Evolutionary conservation across 192 early-diverging fungal species (phyloP).

Genomic region (Rhizophlyctis rosea): DNA sequence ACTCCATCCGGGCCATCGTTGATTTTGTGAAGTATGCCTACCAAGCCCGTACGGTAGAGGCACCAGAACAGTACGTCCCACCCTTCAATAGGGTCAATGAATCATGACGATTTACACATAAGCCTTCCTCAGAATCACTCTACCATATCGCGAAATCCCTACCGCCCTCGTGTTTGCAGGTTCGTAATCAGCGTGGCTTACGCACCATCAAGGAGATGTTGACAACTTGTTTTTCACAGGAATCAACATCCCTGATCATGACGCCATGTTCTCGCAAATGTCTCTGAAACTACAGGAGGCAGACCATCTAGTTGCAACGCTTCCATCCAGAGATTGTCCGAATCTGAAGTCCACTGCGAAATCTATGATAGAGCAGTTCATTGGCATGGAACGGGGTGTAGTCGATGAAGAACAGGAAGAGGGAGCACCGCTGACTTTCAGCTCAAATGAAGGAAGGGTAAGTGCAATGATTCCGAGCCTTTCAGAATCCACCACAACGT

Average conservation of each 20-base stretch:
- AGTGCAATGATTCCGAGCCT: conserved; percentile 24
- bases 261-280: conserved; percentile 65
- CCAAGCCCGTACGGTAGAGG: conserved; percentile 24
- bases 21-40: conserved; percentile 62
- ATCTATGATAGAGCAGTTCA: conserved; percentile 68
- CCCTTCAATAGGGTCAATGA: neutral
- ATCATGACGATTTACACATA: neutral
- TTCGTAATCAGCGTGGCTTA: conserved; percentile 1
- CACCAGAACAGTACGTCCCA: too few species aligned
- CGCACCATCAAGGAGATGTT: neutral
- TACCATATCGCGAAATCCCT: conserved; percentile 65
- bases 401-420: conserved; percentile 24
- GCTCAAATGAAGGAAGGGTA: neutral
- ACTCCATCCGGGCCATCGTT: conserved; percentile 52
- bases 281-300: conserved; percentile 35
- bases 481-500: conserved; percentile 19
- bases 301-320: conserved; percentile 53
- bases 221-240: conserved; percentile 24
- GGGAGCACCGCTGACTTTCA: too few species aligned
- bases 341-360: conserved; percentile 60
- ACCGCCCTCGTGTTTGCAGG: conserved; percentile 73
- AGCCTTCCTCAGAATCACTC: conserved; percentile 23
- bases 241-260: conserved; percentile 76
- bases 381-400: conserved; percentile 30
- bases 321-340: conserved; percentile 69